phyloP scores from a whole-genome alignment of 2,329 filamentous ascomycete genomes.

The Fusarium setosum region DNA sequence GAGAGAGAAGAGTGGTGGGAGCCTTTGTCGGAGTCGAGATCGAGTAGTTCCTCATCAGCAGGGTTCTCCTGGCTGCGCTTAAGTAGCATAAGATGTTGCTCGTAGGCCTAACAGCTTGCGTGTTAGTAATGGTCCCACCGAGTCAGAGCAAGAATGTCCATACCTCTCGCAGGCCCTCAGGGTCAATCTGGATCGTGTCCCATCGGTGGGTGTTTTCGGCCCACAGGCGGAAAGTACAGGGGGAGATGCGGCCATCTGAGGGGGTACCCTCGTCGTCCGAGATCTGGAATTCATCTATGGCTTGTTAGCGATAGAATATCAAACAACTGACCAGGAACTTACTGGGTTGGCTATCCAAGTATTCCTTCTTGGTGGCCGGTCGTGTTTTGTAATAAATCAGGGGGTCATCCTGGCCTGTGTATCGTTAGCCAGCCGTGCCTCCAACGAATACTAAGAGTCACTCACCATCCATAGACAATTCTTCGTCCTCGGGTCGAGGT shows the following conservation, averaged over 20 bases:
- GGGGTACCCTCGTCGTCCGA: slow-evolving; percentile 55
- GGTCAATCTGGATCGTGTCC: slow-evolving; percentile 31
- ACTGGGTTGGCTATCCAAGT: not conserved
- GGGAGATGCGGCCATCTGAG: slow-evolving; percentile 51
- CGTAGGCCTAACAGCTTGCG: not conserved
- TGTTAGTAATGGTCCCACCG: not conserved
- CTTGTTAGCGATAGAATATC: not conserved
- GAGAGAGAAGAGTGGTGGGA: not conserved
- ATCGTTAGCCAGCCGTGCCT: not conserved
- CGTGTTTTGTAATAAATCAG: not conserved
- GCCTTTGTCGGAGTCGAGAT: not conserved
- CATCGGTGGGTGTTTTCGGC: slow-evolving; percentile 49
- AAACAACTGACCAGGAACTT: not conserved
- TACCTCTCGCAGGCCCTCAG: slow-evolving; percentile 12
- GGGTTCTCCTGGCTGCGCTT: not conserved
- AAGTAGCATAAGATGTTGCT: not conserved
- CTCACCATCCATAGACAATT: slow-evolving; percentile 5
- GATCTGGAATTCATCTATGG: slow-evolving; percentile 22
- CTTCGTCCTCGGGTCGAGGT: not conserved
- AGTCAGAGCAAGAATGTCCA: not conserved
- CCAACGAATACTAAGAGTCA: not conserved
- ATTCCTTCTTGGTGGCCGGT: not conserved
- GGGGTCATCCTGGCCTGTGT: not conserved
- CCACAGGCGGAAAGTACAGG: slow-evolving; percentile 54
- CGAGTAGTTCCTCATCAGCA: not conserved